A percentile compares a stretch with the other conserved stretches of the same genome.
Evolutionary conservation across 768 basidiomycete genomes (phyloP).

Genomic region (Phanerochaete carnosa): DNA sequence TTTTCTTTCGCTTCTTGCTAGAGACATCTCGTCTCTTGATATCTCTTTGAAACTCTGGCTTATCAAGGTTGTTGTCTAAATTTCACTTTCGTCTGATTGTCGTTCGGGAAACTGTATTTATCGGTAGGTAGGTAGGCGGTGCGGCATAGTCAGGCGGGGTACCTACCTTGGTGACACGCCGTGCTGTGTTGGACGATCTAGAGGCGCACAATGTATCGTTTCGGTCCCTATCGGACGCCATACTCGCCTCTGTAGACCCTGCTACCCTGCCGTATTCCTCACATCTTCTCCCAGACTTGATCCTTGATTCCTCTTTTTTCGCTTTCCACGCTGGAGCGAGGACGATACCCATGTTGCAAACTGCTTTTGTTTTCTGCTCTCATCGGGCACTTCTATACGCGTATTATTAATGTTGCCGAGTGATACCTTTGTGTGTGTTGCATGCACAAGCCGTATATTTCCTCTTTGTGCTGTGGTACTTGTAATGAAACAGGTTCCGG

Average conservation of each 20-base stretch:
- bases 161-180: neutral
- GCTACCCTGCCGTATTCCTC: no score
- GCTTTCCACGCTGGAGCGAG: neutral
- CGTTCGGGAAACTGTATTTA: constrained; percentile 9
- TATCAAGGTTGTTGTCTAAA: neutral
- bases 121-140: constrained; percentile 1
- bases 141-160: neutral
- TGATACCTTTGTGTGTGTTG: neutral
- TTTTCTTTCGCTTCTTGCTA: neutral
- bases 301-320: neutral
- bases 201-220: neutral
- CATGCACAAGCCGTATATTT: neutral
- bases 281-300: neutral
- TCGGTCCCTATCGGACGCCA: neutral
- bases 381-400: neutral
- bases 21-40: neutral
- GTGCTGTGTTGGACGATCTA: neutral
- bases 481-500: no score
- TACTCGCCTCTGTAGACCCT: neutral
- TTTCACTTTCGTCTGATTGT: neutral
- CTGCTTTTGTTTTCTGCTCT: neutral
- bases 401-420: neutral
- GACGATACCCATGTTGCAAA: neutral
- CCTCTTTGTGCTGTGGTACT: neutral
- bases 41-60: neutral